Percentiles rank a stretch among this genome's conserved stretches.
phyloP scores from a whole-genome alignment of 2,329 filamentous ascomycete species.

The Sordariomycetes sp. region DNA sequence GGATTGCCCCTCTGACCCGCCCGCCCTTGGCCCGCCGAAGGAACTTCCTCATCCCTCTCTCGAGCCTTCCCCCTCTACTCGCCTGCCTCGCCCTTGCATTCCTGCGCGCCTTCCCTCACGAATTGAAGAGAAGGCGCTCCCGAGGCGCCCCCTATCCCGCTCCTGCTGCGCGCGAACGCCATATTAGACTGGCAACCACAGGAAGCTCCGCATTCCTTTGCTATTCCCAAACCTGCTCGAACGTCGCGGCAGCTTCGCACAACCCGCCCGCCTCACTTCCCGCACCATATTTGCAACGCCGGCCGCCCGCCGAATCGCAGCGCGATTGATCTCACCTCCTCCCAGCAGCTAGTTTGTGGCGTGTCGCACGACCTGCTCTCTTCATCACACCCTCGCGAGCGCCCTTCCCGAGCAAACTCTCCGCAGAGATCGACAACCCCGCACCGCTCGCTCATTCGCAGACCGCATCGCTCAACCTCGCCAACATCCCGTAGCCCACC shows the following conservation, averaged over 20 bases:
- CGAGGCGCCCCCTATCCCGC: neutral
- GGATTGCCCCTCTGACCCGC: neutral
- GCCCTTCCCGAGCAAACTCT: neutral
- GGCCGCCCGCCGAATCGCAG: neutral
- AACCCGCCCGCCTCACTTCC: neutral
- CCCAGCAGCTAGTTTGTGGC: neutral
- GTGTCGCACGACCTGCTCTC: neutral
- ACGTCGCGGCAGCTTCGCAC: neutral
- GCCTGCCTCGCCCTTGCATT: neutral
- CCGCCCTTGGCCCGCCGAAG: neutral
- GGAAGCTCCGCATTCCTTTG: neutral
- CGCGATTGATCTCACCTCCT: neutral
- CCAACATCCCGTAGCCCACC: slow-evolving; percentile 11
- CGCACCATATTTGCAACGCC: neutral
- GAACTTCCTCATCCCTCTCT: neutral
- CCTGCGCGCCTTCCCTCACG: neutral
- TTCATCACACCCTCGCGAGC: neutral
- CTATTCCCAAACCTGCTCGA: neutral
- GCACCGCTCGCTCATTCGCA: neutral
- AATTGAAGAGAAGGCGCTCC: neutral
- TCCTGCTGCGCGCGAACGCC: neutral
- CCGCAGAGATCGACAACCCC: neutral
- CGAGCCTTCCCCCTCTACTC: neutral
- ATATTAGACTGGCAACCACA: neutral
- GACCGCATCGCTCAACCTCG: neutral